Evolutionary conservation across 2,329 filamentous ascomycete genomes (phyloP).

Genomic region (Neoascochyta sp.): DNA sequence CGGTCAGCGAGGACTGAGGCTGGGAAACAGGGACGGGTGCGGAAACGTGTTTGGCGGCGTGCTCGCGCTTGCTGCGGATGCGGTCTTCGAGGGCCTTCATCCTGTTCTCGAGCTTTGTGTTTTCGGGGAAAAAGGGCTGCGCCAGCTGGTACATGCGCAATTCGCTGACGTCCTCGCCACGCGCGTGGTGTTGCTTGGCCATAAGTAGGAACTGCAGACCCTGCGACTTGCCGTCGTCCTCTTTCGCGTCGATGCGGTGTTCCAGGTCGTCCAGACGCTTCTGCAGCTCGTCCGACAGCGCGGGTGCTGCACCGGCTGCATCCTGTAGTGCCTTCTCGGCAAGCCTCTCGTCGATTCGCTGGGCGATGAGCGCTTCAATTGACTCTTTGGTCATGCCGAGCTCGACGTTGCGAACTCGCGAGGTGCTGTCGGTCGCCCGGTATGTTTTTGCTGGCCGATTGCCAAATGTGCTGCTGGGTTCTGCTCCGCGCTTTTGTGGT

Average conservation of each 20-base stretch:
- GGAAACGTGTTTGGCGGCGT: conserved; percentile 15
- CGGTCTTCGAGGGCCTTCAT: conserved; percentile 54
- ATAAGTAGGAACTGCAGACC: conserved; percentile 84
- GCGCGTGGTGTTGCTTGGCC: conserved; percentile 84
- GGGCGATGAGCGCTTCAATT: conserved; percentile 89
- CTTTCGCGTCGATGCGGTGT: conserved; percentile 68
- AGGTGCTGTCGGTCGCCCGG: conserved; percentile 35
- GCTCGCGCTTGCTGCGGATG: conserved; percentile 42
- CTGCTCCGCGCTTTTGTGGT: conserved; percentile 44
- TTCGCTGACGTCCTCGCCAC: conserved; percentile 72
- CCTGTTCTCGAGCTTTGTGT: conserved; percentile 66
- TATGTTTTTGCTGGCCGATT: conserved; percentile 41
- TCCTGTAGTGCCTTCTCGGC: conserved; percentile 67
- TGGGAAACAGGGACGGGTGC: conserved; percentile 4
- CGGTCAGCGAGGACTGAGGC: no score
- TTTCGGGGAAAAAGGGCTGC: conserved; percentile 78
- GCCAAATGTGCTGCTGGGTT: conserved; percentile 34
- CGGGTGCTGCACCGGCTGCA: conserved; percentile 43
- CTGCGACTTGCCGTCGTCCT: conserved; percentile 72
- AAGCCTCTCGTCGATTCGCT: conserved; percentile 84
- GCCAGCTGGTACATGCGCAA: conserved; percentile 84
- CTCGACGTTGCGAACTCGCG: conserved; percentile 25
- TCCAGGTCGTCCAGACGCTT: conserved; percentile 79
- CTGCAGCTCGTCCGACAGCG: conserved; percentile 73
- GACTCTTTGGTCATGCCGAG: conserved; percentile 55